Base-by-base conservation (phyloP, 306 rosid species). In the Trifolium repens region DNA sequence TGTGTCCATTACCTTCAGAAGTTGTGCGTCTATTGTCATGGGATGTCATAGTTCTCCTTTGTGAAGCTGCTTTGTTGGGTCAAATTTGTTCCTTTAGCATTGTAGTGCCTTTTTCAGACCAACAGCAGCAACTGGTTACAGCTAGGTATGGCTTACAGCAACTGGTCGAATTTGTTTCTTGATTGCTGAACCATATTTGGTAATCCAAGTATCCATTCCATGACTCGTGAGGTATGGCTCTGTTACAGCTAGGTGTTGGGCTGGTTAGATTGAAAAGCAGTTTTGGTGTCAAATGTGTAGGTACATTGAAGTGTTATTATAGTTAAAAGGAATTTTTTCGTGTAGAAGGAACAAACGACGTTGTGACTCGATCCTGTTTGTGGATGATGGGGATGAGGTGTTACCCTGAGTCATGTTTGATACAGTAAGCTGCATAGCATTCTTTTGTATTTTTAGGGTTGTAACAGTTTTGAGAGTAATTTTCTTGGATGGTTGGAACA, bases 241-340 rank as follows among this genome's bases (percentile, higher is more conserved):
- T 85, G 71, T 66, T 35, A 15, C 76, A 63, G 66, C 60, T 57
- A 74, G 42, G 46, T 79, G 74, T 55, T 62, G 79, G 72, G 52
- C 79, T 69, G 76, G 76, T 80, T 67, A 59, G 62, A 49, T 63
- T 75, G 52, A 70, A 52, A 77, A 73, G n/a, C 71, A 67, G 69
- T 71, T 85, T 89, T 79, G 90, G 79, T 67, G 24, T 80, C 32
- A 52, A 69, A 78, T 79, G 82, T 79, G 74, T 73, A 84, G 68
- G 66, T 68, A 55, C 19, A 55, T 54, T 10, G 3, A 30, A 46
- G 65, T 82, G 69, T 57, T 71, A 22, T 30, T 71, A 22, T 30
- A 37, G 61, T 73, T 19, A 15, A 42, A 61, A 14, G 67, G 6
- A 22, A 55, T 55, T 55, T 22, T 54, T 54, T 54, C 8, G 61